Base-by-base conservation (phyloP, 257 asterid genomes). In the Paulownia fortunei region DNA sequence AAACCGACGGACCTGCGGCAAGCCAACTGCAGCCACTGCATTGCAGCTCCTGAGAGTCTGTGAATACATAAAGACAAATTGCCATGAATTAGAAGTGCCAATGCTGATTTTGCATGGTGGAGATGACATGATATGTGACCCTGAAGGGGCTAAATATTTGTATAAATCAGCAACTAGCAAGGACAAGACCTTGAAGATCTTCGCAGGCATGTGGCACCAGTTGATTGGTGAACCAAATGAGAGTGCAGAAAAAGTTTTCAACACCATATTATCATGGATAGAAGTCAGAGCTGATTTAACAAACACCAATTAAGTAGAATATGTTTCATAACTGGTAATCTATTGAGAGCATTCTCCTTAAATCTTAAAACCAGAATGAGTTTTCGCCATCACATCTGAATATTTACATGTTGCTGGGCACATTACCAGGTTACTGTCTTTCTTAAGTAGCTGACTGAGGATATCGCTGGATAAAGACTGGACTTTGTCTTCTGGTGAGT, bases 141-240 rank as follows among this genome's bases (percentile, higher is more conserved):
- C 90, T 10, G 77, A 83, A 6, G 97, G 95, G 46, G 90, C 93
- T 0, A 74, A 42, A 58, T 70, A 44, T n/a, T 78, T 91, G 79
- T 87, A 87, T 59, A 69, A 83, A 70, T 41, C 76, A 7, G 91
- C 87, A 0, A 84, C 67, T 7, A 87, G 97, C 62, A 86, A 89
- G 79, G 98, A 92, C 70, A 92, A 92, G 87, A 87, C 80, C 0
- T 24, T 92, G 88, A 86, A 86, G 91, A 75, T 94, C 16, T 91
- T 83, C n/a, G 82, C 86, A 0, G 98, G 90, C 16, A 83, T 86
- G 93, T 86, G 93, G 93, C 98, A 92, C 63, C 96, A 86, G 55
- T 52, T 86, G 86, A 92, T 88, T 39, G 97, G 97, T 10, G 98
- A 93, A 73, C 78, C 85, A 0, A 87, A 89, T 74, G 85, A 90